Base-by-base conservation (phyloP, 1,139 yeast species). In the Kurtzmaniella natalensis region DNA sequence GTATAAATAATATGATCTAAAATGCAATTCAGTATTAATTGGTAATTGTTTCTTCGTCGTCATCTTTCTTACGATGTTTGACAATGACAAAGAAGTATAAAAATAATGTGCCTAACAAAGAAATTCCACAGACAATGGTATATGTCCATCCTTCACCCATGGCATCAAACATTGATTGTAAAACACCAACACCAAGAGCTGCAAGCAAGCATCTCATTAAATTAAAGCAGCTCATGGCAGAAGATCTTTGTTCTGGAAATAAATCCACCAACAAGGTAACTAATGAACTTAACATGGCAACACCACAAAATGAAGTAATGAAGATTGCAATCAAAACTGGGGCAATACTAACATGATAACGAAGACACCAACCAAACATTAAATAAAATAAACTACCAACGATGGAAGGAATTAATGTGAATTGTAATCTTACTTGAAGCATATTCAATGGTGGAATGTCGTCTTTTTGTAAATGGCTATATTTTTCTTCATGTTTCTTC, bases 341-440 rank as follows among this genome's bases (percentile, higher is more conserved):
- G 7, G 57, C 40, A 4, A 62, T 47, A 28, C 53, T 48, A 17
- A 44, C 43, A 20, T 47, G 41, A 31, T 39, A 53, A 28, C 64
- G 55, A 17, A 66, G 39, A 36, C 70, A 61, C 72, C 71, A 66
- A 1, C 72, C 72, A 43, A 57, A 65, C 2, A 63, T 55, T 3
- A 61, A 18, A 11, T 56, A 43, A 0, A 68, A 68, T 6, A 46
- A 37, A 6, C 56, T 39, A 39, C 51, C 42, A 4, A 56, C 21
- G 2, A 41, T 14, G 2, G 57, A 49, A 0, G 69, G 67, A 0
- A 52, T 28, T 3, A 61, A 35, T 17, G 58, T 48, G 17, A 59
- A 37, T 28, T 55, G 53, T 9, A 64, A 37, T 36, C 71, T 49
- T 1, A 62, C 47, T 15, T 49, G 46, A 15, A 51, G 40, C 10